Conservation (phyloP, 345 rosid species). For the Cardamine resedifolia region DNA sequence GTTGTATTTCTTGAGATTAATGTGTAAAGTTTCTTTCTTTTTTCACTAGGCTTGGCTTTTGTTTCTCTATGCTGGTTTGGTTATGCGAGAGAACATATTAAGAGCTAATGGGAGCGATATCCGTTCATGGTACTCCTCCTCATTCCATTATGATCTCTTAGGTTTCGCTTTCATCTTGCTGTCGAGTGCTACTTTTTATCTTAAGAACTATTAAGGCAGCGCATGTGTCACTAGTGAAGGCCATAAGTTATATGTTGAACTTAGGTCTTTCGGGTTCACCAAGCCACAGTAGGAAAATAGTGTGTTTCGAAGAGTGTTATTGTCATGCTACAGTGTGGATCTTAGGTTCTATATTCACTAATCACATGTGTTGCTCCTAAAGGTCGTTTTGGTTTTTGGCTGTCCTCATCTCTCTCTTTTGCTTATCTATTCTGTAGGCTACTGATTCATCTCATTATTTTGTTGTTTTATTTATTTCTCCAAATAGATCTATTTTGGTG, state of each 20-base stretch:
- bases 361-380: not conserved
- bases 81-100: constrained; percentile 88
- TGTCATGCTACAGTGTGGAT: not conserved
- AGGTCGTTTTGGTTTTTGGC: not conserved
- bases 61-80: constrained; percentile 96
- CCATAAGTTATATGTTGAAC: not conserved
- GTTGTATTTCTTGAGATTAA: constrained; percentile 5
- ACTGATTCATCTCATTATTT: not conserved
- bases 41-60: constrained; percentile 74
- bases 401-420: not conserved
- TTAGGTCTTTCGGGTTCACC: too few species aligned
- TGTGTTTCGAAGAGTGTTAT: not conserved
- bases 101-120: constrained; percentile 98
- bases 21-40: not conserved
- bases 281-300: too few species aligned
- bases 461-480: not conserved
- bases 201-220: not conserved
- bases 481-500: not conserved
- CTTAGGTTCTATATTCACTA: not conserved
- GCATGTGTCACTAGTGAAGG: not conserved
- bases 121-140: constrained; percentile 74
- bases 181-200: not conserved
- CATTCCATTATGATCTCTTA: not conserved
- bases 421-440: not conserved
- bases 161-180: not conserved